phyloP scores from a whole-genome alignment of 2,329 filamentous ascomycete genomes.

The Gyromitra esculenta region DNA sequence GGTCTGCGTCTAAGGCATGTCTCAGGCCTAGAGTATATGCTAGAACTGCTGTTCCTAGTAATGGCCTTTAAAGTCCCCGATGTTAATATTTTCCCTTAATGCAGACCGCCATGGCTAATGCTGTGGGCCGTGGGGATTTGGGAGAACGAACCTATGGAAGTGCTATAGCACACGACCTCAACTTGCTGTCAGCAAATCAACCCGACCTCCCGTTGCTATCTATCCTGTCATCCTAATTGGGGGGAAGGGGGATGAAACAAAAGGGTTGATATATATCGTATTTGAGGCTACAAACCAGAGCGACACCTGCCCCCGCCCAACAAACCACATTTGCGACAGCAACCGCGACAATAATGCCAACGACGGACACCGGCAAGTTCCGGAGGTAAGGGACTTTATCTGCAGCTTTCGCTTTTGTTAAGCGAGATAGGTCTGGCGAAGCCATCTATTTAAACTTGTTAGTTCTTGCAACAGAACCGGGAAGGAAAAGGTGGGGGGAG shows the following conservation, averaged over 20 bases:
- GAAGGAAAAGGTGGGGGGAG: background rate
- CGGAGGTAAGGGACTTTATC: conserved; percentile 54
- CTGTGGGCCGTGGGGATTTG: background rate
- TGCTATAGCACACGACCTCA: conserved; percentile 26
- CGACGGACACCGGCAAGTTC: conserved; percentile 59
- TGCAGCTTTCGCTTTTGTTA: conserved; percentile 20
- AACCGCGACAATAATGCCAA: conserved; percentile 67
- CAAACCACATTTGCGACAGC: conserved; percentile 66
- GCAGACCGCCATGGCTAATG: background rate
- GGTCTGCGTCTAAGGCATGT: conserved; percentile 97
- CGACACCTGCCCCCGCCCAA: conserved; percentile 67
- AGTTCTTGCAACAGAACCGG: background rate
- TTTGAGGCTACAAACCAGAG: conserved; percentile 58
- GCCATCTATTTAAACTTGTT: conserved; percentile 17
- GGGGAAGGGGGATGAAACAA: background rate
- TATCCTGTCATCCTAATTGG: background rate
- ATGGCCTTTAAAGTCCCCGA: conserved; percentile 62
- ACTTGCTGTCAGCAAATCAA: conserved; percentile 7
- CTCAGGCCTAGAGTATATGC: conserved; percentile 89
- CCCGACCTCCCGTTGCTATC: background rate
- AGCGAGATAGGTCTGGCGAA: background rate
- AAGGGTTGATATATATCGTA: background rate
- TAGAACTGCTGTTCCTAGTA: conserved; percentile 82
- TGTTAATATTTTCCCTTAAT: conserved; percentile 1
- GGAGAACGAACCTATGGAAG: conserved; percentile 47